Base-by-base conservation (phyloP, 371 early-diverging fungal species). In the Lichtheimia hyalospora region DNA sequence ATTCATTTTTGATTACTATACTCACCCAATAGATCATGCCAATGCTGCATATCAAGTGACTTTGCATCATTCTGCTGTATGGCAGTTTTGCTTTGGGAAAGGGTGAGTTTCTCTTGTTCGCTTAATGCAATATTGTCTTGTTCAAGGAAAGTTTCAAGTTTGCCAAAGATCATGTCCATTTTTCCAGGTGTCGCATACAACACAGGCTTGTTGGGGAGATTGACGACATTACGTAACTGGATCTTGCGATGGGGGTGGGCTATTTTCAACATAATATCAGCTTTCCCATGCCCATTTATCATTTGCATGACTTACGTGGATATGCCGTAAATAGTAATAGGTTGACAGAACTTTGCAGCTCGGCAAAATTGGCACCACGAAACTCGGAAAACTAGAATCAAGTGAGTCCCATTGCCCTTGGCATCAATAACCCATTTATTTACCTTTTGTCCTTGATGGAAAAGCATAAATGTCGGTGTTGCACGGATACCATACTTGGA, bases 381-480 rank as follows among this genome's bases (percentile, higher is more conserved):
- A 90, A 85, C 54, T 83, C 85, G 12, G 78, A 72, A 51, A 79
- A 76, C 73, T 74, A 52, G 25, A 54, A 10, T 28, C 2, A 7
- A 34, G 10, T 8, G 34, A 6, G 8, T 34, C 10, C 0, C 34
- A 34, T 8, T 34, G 10, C 1, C 8, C 2, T 34, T 34, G 34
- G 10, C 34, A 34, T 8, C 8, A 8, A 2, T 8, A 1, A 8
- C 34, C 34, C 34, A 34, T n/a, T n/a, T 34, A 34, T 1, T 34
- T 62, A 74, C 71, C 75, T 83, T 75, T 41, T 81, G 58, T 0
- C 88, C 90, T 21, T 86, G 74, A 13, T 89, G 76, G 83, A 85
- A 91, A 73, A 89, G 76, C 68, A 87, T 82, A 84, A 97, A 90
- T 24, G 96, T 95, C 50, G 97, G 97, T 94, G 96, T 96, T 3